Percentiles rank a stretch among this genome's conserved stretches.
Conservation (phyloP, 2,329 filamentous ascomycete species). For the Acephala macrosclerotiorum region DNA sequence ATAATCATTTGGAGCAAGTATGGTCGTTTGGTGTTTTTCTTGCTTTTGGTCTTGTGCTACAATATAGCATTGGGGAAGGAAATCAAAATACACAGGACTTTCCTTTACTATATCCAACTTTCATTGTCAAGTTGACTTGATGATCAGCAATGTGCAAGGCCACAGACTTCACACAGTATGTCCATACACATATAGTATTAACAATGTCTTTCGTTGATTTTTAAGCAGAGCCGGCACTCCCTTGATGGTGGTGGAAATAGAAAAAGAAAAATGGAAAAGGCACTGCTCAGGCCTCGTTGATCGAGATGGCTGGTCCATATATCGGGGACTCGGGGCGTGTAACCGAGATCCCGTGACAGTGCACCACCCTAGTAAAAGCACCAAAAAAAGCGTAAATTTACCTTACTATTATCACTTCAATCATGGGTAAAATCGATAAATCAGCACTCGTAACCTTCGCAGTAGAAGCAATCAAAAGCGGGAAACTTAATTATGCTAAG, state of each 20-base stretch:
- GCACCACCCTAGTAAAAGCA: too few species aligned
- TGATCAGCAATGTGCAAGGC: background rate
- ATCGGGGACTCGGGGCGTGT: too few species aligned
- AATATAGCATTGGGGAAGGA: background rate
- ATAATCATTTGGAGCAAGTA: background rate
- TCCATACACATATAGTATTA: background rate
- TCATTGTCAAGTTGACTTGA: background rate
- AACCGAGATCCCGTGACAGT: too few species aligned
- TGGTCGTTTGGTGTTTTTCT: background rate
- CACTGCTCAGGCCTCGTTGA: background rate
- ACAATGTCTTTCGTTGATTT: background rate
- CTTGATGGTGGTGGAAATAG: background rate
- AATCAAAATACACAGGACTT: background rate
- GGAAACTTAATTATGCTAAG: too few species aligned
- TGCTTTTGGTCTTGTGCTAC: background rate
- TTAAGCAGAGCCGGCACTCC: background rate
- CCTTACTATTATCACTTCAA: too few species aligned
- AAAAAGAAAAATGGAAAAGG: background rate
- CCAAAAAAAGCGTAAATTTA: too few species aligned
- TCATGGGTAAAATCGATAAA: too few species aligned
- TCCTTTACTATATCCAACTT: background rate
- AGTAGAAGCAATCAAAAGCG: too few species aligned
- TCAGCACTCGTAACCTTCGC: too few species aligned
- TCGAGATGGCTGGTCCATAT: constrained; percentile 7
- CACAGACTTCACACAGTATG: background rate